Percentiles rank a stretch among this genome's conserved stretches.
phyloP scores from a whole-genome alignment of 345 rosid genomes.

The Bretschneidera sinensis region DNA sequence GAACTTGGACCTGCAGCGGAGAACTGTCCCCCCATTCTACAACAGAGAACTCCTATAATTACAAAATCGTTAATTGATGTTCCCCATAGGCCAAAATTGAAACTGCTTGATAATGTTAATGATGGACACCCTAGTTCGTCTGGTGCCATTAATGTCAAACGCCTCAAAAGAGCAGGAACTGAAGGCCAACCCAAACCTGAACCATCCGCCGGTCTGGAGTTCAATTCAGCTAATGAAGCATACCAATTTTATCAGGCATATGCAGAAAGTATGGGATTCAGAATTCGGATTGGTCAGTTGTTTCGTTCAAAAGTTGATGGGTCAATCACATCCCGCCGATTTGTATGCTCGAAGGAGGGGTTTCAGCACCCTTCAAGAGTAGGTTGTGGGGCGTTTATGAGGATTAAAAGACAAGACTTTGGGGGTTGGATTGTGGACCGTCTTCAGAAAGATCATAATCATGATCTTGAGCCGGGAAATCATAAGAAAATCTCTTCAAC shows the following conservation, averaged over 20 bases:
- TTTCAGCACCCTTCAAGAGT: conserved; percentile 91
- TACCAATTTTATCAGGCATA: conserved; percentile 62
- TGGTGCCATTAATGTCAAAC: conserved; percentile 48
- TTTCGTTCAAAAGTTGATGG: conserved; percentile 83
- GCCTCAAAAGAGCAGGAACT: conserved; percentile 44
- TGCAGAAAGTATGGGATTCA: conserved; percentile 69
- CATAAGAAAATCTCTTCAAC: conserved; percentile 30
- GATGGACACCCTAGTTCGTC: conserved; percentile 40
- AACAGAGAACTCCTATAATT: conserved; percentile 34
- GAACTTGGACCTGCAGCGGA: conserved; percentile 48
- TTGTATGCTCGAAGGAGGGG: conserved; percentile 96
- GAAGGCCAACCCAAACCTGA: conserved; percentile 39
- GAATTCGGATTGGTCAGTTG: conserved; percentile 84
- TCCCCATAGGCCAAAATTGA: conserved; percentile 44
- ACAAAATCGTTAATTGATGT: conserved; percentile 34
- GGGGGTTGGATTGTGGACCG: conserved; percentile 89
- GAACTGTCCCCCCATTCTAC: conserved; percentile 23
- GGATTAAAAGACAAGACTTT: conserved; percentile 75
- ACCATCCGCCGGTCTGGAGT: conserved; percentile 66
- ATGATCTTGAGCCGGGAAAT: conserved; percentile 46
- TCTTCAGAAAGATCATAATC: conserved; percentile 74
- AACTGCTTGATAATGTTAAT: conserved; percentile 39
- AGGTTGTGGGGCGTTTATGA: conserved; percentile 93
- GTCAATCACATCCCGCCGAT: conserved; percentile 74
- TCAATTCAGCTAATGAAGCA: conserved; percentile 74